A percentile compares a stretch with the other conserved stretches of the same genome.
Conservation (phyloP, 345 rosid genomes). For the Pistacia atlantica region DNA sequence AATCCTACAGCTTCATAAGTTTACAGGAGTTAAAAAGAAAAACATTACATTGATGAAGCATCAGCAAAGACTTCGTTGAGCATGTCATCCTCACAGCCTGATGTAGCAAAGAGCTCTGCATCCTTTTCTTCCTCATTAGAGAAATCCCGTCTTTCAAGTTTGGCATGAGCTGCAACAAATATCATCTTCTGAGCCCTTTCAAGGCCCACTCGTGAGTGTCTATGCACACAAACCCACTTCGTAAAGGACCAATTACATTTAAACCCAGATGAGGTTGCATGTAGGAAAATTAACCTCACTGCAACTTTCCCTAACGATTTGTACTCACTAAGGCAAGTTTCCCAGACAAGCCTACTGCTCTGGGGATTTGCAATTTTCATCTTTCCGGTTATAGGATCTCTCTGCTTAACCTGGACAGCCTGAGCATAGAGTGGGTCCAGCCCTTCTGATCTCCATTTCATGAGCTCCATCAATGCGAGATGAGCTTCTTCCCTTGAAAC, state of each 20-base stretch:
- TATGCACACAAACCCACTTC: slow-evolving; percentile 44
- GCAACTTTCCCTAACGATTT: slow-evolving; percentile 57
- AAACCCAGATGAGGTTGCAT: slow-evolving; percentile 54
- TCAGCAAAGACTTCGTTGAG: slow-evolving; percentile 45
- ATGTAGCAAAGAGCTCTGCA: slow-evolving; percentile 40
- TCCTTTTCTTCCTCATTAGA: slow-evolving; percentile 55
- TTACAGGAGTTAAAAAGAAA: slow-evolving; percentile 39
- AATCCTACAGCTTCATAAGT: slow-evolving; percentile 35
- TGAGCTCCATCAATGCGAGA: slow-evolving; percentile 58
- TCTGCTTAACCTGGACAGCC: slow-evolving; percentile 62
- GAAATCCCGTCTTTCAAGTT: slow-evolving; percentile 50
- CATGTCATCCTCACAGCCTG: slow-evolving; percentile 47
- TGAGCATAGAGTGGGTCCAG: slow-evolving; percentile 60
- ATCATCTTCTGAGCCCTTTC: slow-evolving; percentile 62
- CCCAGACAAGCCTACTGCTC: slow-evolving; percentile 67
- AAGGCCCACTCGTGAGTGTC: slow-evolving; percentile 38
- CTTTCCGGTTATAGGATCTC: slow-evolving; percentile 55
- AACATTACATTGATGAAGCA: slow-evolving; percentile 47
- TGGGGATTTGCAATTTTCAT: slow-evolving; percentile 64
- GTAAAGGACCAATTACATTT: slow-evolving; percentile 48
- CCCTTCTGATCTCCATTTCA: slow-evolving; percentile 72
- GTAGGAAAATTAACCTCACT: slow-evolving; percentile 57
- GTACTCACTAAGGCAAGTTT: slow-evolving; percentile 57
- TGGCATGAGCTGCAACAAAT: slow-evolving; percentile 59
- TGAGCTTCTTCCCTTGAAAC: slow-evolving; percentile 58